A percentile compares a stretch with the other conserved stretches of the same genome.
Conservation (phyloP, 2,329 filamentous ascomycete genomes). For the Neurospora crassa region DNA sequence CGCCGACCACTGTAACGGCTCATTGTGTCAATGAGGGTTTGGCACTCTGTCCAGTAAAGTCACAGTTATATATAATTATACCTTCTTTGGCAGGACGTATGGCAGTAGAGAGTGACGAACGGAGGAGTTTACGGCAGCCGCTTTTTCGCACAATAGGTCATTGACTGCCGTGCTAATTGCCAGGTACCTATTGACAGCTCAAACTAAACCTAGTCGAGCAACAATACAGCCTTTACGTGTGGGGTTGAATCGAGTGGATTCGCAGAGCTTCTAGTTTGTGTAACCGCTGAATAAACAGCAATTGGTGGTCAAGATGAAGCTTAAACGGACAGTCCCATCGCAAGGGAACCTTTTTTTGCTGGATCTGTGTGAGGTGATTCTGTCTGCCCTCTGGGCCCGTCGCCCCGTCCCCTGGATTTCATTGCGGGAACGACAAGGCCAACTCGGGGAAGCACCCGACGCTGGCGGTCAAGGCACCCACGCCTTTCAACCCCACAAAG, state of each 20-base stretch:
- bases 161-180: background rate
- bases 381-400: background rate
- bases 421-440: background rate
- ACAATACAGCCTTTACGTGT: background rate
- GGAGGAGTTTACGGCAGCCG: background rate
- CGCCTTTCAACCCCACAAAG: background rate
- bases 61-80: too few relatives aligned
- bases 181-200: background rate
- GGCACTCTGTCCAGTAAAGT: background rate
- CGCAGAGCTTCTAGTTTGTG: background rate
- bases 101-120: background rate
- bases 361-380: background rate
- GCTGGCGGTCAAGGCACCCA: background rate
- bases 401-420: background rate
- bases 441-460: background rate
- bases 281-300: background rate
- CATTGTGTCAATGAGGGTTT: background rate
- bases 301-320: background rate
- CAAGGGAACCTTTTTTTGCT: background rate
- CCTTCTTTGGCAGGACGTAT: background rate
- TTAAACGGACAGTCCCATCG: background rate
- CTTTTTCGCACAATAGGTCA: background rate
- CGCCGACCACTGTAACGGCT: background rate
- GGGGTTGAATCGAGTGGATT: background rate
- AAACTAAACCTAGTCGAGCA: background rate